Evolutionary conservation across 1,284 basidiomycete species (phyloP), one percentile per base, ranked within the genome.

Genomic region (Moniliophthora roreri): DNA sequence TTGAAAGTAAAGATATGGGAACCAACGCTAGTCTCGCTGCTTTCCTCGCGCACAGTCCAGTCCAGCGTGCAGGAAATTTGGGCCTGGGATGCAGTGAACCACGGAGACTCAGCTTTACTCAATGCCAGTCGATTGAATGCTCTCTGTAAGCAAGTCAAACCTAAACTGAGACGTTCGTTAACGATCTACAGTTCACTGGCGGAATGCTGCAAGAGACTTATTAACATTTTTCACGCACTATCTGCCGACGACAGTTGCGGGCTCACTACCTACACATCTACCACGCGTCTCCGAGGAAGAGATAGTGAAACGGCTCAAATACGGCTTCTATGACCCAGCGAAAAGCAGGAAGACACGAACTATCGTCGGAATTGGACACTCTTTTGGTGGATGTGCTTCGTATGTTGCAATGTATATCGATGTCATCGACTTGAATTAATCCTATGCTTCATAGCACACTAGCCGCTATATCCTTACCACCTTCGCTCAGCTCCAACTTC

Each of bases 281-380:
- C 62, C 69, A 1, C 77, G 74, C 13, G 58, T 87, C 1, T 51
- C 81, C 5, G 56, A 61, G 7, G 62, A 64, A 16, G 76, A 79
- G 54, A 66, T 79, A 2, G 61, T 68, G 1, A 52, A 62, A 41
- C 75, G 86, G 48, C 63, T 67, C 57, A 57, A 60, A 9, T 58
- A 65, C 23, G 82, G 88, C 3, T 78, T 82, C 61, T 52, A 45
- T 2, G 58, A 68, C 20, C 10, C 6, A 34, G 32, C 24, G 48
- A 39, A 35, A 20, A 26, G 18, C 53, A 50, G 18, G 5, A 28
- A 16, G 7, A 13, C 23, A 28, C 77, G 84, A 13, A 78, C 63
- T 13, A 63, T 91, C 3, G 70, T 94, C n/a, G 81, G 76, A 1
- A 68, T 93, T 2, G 93, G 92, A 0, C 93, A 96, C 66, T 95